Conservation (phyloP, 2,329 filamentous ascomycete genomes). For the Fusarium euwallaceae region DNA sequence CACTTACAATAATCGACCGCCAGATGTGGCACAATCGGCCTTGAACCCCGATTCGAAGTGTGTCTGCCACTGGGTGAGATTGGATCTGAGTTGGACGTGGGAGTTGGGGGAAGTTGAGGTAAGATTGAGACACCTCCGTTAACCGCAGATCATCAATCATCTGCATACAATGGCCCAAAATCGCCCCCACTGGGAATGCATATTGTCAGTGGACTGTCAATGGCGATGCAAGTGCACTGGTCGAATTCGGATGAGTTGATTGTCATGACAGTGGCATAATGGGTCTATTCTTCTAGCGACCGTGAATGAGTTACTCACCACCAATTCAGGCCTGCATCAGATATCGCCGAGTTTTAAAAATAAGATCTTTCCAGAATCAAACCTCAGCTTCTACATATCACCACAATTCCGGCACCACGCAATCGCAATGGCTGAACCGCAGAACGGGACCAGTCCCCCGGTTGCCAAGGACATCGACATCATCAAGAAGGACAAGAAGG, state of each 20-base stretch:
- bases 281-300: conserved; percentile 6
- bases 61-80: conserved; percentile 29
- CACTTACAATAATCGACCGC: conserved; percentile 8
- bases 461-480: conserved; percentile 20
- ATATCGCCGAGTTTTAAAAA: not conserved
- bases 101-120: conserved; percentile 18
- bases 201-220: not conserved
- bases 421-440: conserved; percentile 34
- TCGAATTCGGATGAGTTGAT: not conserved
- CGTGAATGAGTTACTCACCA: conserved; percentile 30
- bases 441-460: conserved; percentile 16
- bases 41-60: not conserved
- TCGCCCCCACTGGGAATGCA: too few relatives aligned
- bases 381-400: not conserved
- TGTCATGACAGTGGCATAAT: not conserved
- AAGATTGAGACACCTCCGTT: conserved; percentile 17
- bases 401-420: not conserved
- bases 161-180: not conserved
- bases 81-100: not conserved
- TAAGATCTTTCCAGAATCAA: not conserved
- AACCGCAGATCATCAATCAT: not conserved
- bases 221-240: not conserved
- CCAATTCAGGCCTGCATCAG: conserved; percentile 1
- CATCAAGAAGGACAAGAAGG: conserved; percentile 11
- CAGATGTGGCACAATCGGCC: not conserved